A percentile compares a stretch with the other conserved stretches of the same genome.
Evolutionary conservation across 345 rosid species (phyloP).

Genomic region (Schrenkiella parvula): DNA sequence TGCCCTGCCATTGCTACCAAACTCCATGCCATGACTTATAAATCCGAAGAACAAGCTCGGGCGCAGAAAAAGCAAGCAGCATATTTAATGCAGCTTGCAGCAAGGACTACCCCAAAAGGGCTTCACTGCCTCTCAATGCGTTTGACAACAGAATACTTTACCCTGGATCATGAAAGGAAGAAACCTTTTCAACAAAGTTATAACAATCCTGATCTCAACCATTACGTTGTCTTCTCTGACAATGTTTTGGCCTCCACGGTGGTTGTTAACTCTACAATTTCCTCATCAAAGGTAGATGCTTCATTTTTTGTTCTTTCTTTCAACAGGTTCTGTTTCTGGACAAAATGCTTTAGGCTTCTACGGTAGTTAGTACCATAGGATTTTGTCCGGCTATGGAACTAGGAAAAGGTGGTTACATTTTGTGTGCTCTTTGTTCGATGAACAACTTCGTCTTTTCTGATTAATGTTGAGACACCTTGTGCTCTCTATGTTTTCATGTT

Average conservation of each 20-base stretch:
- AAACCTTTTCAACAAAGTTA: conserved; percentile 47
- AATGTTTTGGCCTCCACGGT: conserved; percentile 84
- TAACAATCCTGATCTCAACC: conserved; percentile 57
- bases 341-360: conserved; percentile 10
- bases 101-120: conserved; percentile 87
- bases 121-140: conserved; percentile 90
- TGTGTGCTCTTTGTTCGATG: not conserved
- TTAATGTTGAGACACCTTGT: not conserved
- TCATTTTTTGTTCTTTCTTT: not conserved
- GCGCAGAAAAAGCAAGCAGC: conserved; percentile 58
- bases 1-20: conserved; percentile 61
- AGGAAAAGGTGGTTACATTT: not conserved
- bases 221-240: conserved; percentile 86
- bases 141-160: conserved; percentile 71
- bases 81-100: conserved; percentile 79
- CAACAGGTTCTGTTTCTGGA: not conserved
- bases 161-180: conserved; percentile 55
- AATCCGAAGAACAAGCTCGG: conserved; percentile 70
- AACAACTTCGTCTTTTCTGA: not conserved
- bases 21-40: conserved; percentile 68
- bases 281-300: conserved; percentile 59
- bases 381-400: not conserved
- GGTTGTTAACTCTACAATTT: conserved; percentile 76
- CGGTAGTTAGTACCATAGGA: not conserved
- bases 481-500: conserved; percentile 6